These are phyloP conservation scores for Letharia columbiana DNA, from an alignment of 495 filamentous ascomycete species.

Conservation along the genomic window DNA sequence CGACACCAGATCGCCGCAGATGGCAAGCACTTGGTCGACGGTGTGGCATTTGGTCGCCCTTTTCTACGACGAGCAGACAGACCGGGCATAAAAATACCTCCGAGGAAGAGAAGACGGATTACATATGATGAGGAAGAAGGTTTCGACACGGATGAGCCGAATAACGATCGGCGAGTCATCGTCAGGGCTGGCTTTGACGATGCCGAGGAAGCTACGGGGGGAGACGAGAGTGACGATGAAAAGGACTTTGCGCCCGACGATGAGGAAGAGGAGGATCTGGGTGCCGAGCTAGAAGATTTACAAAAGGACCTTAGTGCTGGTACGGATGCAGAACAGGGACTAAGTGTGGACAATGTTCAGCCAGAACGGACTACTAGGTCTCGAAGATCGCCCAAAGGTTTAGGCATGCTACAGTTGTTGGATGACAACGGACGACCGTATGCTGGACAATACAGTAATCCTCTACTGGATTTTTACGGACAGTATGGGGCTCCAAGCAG, in stretches of 20 bases:
- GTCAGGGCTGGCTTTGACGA: constrained; percentile 21
- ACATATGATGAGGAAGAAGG: constrained; percentile 34
- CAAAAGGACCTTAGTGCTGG: constrained; percentile 30
- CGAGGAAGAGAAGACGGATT: constrained; percentile 61
- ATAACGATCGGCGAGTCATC: constrained; percentile 21
- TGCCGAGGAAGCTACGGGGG: constrained; percentile 24
- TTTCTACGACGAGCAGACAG: constrained; percentile 52
- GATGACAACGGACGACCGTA: constrained; percentile 31
- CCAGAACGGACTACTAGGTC: constrained; percentile 10
- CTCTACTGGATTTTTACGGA: constrained; percentile 24
- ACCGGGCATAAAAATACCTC: constrained; percentile 65
- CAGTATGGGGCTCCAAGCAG: constrained; percentile 19
- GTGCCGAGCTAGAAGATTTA: constrained; percentile 38
- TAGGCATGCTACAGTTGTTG: constrained; percentile 21
- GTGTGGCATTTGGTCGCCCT: constrained; percentile 76
- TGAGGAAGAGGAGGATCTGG: constrained; percentile 35
- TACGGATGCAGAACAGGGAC: constrained; percentile 5
- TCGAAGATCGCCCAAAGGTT: constrained; percentile 12
- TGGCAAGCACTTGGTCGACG: constrained; percentile 81
- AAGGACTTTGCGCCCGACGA: constrained; percentile 35
- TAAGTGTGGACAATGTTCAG: constrained; percentile 6
- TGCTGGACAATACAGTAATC: constrained; percentile 29
- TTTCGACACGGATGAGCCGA: constrained; percentile 19
- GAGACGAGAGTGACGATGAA: constrained; percentile 31
- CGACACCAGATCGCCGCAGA: constrained; percentile 73